phyloP scores from a whole-genome alignment of 805 yeast species.

The Monosporozyma servazzii region DNA sequence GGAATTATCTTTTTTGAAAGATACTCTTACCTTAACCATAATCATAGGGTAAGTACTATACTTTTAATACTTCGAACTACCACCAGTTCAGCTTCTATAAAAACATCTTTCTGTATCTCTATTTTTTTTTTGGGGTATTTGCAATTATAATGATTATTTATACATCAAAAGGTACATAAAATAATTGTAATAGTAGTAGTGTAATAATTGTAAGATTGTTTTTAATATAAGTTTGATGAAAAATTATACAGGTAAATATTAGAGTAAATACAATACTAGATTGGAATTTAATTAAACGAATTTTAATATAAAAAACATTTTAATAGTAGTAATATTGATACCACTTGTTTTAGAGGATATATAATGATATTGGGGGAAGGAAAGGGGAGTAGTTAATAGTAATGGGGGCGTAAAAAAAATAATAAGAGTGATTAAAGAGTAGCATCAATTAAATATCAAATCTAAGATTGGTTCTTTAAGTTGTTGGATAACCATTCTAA shows the following conservation, averaged over 20 bases:
- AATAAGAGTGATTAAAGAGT: not conserved
- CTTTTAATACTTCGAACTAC: no score
- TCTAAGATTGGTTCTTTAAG: slow-evolving; percentile 58
- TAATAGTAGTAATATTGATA: not conserved
- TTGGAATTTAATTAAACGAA: not conserved
- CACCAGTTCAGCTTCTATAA: no score
- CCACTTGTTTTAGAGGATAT: not conserved
- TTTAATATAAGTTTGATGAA: not conserved
- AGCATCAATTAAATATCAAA: not conserved
- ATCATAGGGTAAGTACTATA: no score
- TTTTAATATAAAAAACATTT: not conserved
- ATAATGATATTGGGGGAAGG: not conserved
- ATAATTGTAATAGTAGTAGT: not conserved
- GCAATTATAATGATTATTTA: no score
- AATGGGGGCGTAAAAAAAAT: not conserved
- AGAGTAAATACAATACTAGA: no score
- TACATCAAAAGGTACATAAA: not conserved
- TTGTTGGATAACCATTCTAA: slow-evolving; percentile 92
- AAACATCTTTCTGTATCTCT: no score
- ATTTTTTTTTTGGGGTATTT: not conserved
- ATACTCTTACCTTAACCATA: no score
- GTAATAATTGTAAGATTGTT: not conserved
- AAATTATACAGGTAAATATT: not conserved
- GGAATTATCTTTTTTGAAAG: no score
- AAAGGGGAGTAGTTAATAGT: not conserved